A percentile compares a stretch with the other conserved stretches of the same genome.
phyloP scores from a whole-genome alignment of 1,284 basidiomycete species.

The Somion occarium region DNA sequence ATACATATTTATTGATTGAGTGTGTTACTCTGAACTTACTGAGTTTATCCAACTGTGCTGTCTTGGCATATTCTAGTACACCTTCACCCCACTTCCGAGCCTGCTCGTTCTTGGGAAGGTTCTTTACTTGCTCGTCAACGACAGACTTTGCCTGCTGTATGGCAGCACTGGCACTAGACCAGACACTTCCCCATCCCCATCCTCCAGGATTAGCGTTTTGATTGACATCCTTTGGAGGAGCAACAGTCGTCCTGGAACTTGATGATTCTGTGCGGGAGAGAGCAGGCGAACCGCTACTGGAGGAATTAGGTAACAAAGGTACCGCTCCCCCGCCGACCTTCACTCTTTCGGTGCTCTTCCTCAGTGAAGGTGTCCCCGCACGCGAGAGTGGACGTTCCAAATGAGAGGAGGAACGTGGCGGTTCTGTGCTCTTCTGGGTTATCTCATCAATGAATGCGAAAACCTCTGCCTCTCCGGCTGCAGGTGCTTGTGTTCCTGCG shows the following conservation, averaged over 20 bases:
- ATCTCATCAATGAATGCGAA: slow-evolving; percentile 94
- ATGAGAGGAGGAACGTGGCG: slow-evolving; percentile 51
- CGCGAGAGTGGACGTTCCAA: slow-evolving; percentile 60
- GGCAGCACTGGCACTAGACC: slow-evolving; percentile 83
- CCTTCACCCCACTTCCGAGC: slow-evolving; percentile 71
- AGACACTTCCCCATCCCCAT: slow-evolving; percentile 84
- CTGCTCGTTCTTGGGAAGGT: slow-evolving; percentile 76
- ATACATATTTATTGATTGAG: background rate
- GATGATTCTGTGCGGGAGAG: slow-evolving; percentile 26
- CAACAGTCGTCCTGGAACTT: slow-evolving; percentile 19
- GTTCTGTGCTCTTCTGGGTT: slow-evolving; percentile 82
- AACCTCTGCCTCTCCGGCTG: slow-evolving; percentile 71
- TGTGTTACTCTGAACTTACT: slow-evolving; percentile 36
- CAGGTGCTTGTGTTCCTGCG: slow-evolving; percentile 24
- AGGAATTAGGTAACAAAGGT: slow-evolving; percentile 26
- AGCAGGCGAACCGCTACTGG: slow-evolving; percentile 34
- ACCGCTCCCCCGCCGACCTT: slow-evolving; percentile 51
- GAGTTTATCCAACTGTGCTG: slow-evolving; percentile 75
- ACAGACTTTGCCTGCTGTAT: slow-evolving; percentile 81
- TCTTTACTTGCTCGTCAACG: slow-evolving; percentile 89
- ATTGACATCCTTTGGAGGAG: slow-evolving; percentile 23
- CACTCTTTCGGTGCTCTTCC: slow-evolving; percentile 76
- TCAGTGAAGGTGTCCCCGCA: slow-evolving; percentile 64
- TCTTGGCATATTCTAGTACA: slow-evolving; percentile 38
- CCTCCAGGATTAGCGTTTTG: slow-evolving; percentile 25